A percentile compares a stretch with the other conserved stretches of the same genome.
phyloP scores from a whole-genome alignment of 2,329 filamentous ascomycete genomes.

The Chrysosporium keratinophilum region DNA sequence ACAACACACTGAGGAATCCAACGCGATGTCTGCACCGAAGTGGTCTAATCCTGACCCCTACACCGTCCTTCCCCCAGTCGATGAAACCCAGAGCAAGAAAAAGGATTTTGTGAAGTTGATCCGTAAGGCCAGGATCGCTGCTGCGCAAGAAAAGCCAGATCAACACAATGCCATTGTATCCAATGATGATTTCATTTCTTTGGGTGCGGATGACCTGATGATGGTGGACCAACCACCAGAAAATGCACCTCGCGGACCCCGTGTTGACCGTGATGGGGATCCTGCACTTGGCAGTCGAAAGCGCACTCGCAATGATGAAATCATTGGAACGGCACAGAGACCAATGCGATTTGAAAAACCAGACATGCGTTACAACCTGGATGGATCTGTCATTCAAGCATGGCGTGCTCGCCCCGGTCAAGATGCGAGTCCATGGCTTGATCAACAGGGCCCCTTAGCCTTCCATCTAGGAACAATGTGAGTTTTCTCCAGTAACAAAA shows the following conservation, averaged over 20 bases:
- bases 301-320: slow-evolving; percentile 59
- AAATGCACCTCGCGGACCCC: slow-evolving; percentile 31
- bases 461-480: slow-evolving; percentile 29
- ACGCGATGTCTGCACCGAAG: slow-evolving; percentile 45
- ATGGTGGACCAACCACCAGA: slow-evolving; percentile 34
- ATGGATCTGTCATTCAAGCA: slow-evolving; percentile 42
- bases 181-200: slow-evolving; percentile 80
- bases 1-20: slow-evolving; percentile 23
- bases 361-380: slow-evolving; percentile 38
- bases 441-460: slow-evolving; percentile 20
- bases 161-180: slow-evolving; percentile 46
- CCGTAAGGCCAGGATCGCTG: slow-evolving; percentile 65
- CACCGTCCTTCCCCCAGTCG: slow-evolving; percentile 69
- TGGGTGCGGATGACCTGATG: slow-evolving; percentile 54
- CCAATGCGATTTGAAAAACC: slow-evolving; percentile 46
- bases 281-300: slow-evolving; percentile 57
- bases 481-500: slow-evolving; percentile 14
- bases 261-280: slow-evolving; percentile 27
- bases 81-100: slow-evolving; percentile 62
- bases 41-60: slow-evolving; percentile 98
- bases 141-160: slow-evolving; percentile 43
- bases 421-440: slow-evolving; percentile 53
- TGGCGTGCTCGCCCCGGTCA: slow-evolving; percentile 42
- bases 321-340: slow-evolving; percentile 42
- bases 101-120: slow-evolving; percentile 85